Evolutionary conservation across 1,139 yeast genomes (phyloP).

Genomic region (Debaryomycetaceae sp.): DNA sequence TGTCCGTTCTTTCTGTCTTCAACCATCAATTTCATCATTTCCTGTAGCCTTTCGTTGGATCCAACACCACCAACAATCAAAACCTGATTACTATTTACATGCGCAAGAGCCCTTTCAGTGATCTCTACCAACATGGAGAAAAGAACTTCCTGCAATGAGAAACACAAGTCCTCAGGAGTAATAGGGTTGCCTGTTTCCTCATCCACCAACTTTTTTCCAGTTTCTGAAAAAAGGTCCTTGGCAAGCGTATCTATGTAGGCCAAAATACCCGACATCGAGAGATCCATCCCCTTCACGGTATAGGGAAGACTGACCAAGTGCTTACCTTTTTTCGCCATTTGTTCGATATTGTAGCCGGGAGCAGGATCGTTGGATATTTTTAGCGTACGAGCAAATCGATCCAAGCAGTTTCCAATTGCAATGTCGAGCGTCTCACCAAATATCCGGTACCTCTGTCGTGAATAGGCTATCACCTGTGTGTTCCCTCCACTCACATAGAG

Average conservation of each 20-base stretch:
- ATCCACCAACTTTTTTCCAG: conserved; percentile 45
- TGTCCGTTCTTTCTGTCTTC: conserved; percentile 75
- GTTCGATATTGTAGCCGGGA: conserved; percentile 97
- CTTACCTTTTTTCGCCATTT: conserved; percentile 74
- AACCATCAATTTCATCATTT: conserved; percentile 96
- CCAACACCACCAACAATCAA: conserved; percentile 98
- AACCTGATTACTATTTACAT: conserved; percentile 85
- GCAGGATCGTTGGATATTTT: conserved; percentile 90
- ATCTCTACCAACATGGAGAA: conserved; percentile 97
- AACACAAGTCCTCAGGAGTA: conserved; percentile 86
- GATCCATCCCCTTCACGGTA: conserved; percentile 97
- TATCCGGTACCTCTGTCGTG: conserved; percentile 86
- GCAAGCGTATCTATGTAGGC: conserved; percentile 83
- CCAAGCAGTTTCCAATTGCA: conserved; percentile 95
- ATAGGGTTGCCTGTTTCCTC: conserved; percentile 54
- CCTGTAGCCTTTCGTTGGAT: conserved; percentile 83
- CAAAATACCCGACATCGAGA: conserved; percentile 92
- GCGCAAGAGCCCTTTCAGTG: conserved; percentile 98
- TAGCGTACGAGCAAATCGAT: conserved; percentile 89
- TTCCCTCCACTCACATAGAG: conserved; percentile 97
- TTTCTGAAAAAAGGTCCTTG: conserved; percentile 55
- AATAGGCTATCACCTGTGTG: conserved; percentile 96
- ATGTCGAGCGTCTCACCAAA: conserved; percentile 97
- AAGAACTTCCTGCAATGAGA: conserved; percentile 84
- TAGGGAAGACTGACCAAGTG: conserved; percentile 80